Conservation (phyloP, 345 rosid species). For the Corchorus capsularis region DNA sequence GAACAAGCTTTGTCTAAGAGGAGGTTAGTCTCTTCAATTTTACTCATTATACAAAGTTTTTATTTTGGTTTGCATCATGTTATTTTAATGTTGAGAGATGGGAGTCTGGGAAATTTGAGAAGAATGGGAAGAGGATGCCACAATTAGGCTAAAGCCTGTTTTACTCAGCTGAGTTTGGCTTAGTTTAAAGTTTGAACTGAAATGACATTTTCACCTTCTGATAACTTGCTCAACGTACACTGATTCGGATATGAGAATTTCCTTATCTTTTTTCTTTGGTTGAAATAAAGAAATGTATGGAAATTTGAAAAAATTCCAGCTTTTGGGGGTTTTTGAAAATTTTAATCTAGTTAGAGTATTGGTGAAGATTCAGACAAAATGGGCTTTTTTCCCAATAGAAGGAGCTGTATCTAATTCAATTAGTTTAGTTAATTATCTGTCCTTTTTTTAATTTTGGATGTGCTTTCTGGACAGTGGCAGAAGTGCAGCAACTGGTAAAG, state of each 20-base stretch:
- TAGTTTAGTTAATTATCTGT: constrained; percentile 13
- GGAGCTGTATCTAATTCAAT: constrained; percentile 1
- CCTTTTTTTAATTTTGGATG: background rate
- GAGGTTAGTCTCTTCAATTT: constrained; percentile 10
- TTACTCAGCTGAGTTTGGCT: background rate
- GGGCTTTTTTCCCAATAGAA: background rate
- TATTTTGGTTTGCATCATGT: background rate
- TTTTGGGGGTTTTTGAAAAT: background rate
- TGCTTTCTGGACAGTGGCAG: constrained; percentile 17
- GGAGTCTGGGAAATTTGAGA: background rate
- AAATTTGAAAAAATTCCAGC: constrained; percentile 11
- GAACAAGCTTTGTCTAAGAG: constrained; percentile 11
- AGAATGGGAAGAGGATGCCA: background rate
- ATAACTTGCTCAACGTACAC: background rate
- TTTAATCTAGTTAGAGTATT: constrained; percentile 7
- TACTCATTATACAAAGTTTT: background rate
- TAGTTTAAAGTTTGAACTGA: background rate
- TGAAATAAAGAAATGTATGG: constrained; percentile 9
- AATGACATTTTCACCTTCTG: constrained; percentile 1
- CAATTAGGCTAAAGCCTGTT: background rate
- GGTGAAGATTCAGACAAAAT: constrained; percentile 20
- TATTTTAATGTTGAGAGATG: background rate
- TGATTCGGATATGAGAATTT: background rate
- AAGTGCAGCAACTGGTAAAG: constrained; percentile 19
- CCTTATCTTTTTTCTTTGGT: background rate